phyloP scores from a whole-genome alignment of 805 yeast species.

The Wickerhamomyces canadensis region DNA sequence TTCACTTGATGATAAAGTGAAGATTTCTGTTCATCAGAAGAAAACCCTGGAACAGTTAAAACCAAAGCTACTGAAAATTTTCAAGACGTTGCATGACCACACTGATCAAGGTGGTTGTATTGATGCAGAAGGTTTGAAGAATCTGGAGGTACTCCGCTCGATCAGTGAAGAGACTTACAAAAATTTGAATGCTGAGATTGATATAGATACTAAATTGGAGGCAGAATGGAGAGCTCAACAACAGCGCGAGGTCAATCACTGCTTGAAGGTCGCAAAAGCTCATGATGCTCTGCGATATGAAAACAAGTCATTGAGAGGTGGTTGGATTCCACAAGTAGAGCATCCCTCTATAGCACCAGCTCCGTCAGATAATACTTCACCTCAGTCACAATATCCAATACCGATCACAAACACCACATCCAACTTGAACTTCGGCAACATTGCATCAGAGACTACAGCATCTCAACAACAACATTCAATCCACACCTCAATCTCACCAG shows the following conservation, averaged over 20 bases:
- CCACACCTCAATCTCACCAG: not conserved
- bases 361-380: not conserved
- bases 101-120: conserved; percentile 19
- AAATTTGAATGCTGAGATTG: conserved; percentile 24
- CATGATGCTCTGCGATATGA: conserved; percentile 11
- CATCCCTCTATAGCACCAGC: not conserved
- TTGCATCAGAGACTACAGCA: conserved; percentile 6
- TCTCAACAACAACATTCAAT: not conserved
- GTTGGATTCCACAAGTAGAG: conserved; percentile 1
- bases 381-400: conserved; percentile 1
- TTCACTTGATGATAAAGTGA: conserved; percentile 16
- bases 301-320: conserved; percentile 10
- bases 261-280: conserved; percentile 22
- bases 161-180: conserved; percentile 9
- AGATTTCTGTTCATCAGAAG: conserved; percentile 9
- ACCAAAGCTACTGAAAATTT: conserved; percentile 11
- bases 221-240: conserved; percentile 35
- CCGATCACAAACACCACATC: conserved; percentile 2
- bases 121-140: conserved; percentile 19
- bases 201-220: conserved; percentile 29
- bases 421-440: conserved; percentile 2
- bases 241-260: conserved; percentile 29
- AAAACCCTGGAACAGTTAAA: conserved; percentile 16
- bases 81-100: conserved; percentile 12
- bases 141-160: conserved; percentile 15